Evolutionary conservation across 2,329 filamentous ascomycete genomes (phyloP).

Genomic region (Claviceps digitariae): DNA sequence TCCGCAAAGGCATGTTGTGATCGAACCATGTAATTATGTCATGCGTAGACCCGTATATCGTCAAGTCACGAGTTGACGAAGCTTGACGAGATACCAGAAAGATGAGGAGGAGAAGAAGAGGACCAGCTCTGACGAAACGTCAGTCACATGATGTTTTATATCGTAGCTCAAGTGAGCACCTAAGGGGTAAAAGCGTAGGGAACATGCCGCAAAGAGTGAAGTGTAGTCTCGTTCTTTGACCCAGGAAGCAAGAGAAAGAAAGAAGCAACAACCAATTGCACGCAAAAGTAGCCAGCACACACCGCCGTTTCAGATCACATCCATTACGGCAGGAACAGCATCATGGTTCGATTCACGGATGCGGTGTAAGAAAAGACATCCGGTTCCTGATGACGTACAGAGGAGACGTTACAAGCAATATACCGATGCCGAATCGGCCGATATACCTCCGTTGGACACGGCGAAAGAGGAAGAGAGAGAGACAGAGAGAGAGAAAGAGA

Average conservation of each 20-base stretch:
- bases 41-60: not conserved
- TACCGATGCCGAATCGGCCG: not conserved
- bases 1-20: slow-evolving; percentile 80
- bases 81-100: not conserved
- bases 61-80: not conserved
- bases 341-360: not conserved
- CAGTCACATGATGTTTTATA: not conserved
- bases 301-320: too few relatives aligned
- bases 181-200: not conserved
- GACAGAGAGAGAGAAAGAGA: too few relatives aligned
- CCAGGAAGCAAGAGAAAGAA: too few relatives aligned
- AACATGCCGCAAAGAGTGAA: too few relatives aligned
- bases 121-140: not conserved
- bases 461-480: too few relatives aligned
- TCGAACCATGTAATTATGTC: not conserved
- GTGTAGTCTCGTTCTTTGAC: too few relatives aligned
- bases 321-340: too few relatives aligned
- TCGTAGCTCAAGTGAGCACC: not conserved
- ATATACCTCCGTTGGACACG: too few relatives aligned
- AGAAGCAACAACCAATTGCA: too few relatives aligned
- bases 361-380: not conserved
- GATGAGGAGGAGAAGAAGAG: not conserved
- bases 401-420: not conserved
- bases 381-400: not conserved
- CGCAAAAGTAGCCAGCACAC: too few relatives aligned